Evolutionary conservation across 2,329 filamentous ascomycete species (phyloP), one percentile per base, ranked within the genome.

Genomic region (Cladobotryum protrusum): DNA sequence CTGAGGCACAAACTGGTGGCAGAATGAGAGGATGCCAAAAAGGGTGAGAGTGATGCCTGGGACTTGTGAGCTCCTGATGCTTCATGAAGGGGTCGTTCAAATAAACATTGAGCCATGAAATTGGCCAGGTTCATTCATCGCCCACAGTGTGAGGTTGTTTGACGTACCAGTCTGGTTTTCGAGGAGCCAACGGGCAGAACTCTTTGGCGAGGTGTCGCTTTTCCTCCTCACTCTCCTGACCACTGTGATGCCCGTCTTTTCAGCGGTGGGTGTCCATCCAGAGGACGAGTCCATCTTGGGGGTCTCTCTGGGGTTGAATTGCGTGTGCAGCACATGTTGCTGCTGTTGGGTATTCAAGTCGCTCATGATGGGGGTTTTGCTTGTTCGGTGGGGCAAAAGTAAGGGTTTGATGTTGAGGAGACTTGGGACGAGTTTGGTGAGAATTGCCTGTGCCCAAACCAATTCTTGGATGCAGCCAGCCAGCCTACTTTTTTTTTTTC

Each of bases 1-100:
- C 60, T 83, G 85, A 47, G 91, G 89, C 66, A 96, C 88, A 63
- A 85, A 84, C 59, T 85, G 72, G 71, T 96, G 89, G 46, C 87
- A 82, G 57, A 95, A 81, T 65, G 86, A 81, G 56, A 96, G 82
- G 57, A 93, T 82, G 48, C 88, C 82, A 55, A 96, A 74, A 49
- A 92, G 82, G 66, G 93, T 95, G 67, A 93, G 77, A 4, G 48
- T 39, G 39, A 55, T 46, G 34, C 48, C 53, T 55, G 37, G 5
- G 15, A 40, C 5, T 15, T 12, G 13, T 40, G 17, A 40, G 41
- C 20, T 13, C 5, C 6, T 2, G 5, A n/a, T 40, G 36, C 36
- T 1, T n/a, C 15, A 19, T n/a, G 18, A 9, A 8, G 4, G n/a
- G n/a, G n/a, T n/a, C n/a, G n/a, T n/a, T n/a, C n/a, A n/a, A n/a